Conservation (phyloP, 2,329 filamentous ascomycete genomes). For the Orbilia blumenaviensis region DNA sequence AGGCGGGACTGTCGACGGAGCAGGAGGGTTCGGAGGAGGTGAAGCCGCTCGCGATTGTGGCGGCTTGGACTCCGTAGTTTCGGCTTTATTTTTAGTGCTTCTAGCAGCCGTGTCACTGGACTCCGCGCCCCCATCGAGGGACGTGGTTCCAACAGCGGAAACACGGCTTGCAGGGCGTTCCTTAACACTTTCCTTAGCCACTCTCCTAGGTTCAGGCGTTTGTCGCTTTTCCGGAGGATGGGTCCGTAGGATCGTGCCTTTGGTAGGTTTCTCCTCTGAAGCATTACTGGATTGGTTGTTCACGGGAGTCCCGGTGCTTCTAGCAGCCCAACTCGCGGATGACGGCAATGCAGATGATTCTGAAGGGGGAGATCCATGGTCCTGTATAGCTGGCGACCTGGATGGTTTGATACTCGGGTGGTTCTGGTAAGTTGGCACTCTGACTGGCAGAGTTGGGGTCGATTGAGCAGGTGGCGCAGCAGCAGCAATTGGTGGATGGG, state of each 20-base stretch:
- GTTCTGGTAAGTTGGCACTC: slow-evolving; percentile 45
- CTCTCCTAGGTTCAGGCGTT: slow-evolving; percentile 40
- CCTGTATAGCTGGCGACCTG: slow-evolving; percentile 63
- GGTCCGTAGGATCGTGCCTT: slow-evolving; percentile 45
- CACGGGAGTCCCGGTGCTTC: slow-evolving; percentile 71
- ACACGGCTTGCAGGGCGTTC: slow-evolving; percentile 21
- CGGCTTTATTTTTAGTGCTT: slow-evolving; percentile 36
- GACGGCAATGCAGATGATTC: slow-evolving; percentile 92
- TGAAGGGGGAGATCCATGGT: slow-evolving; percentile 63
- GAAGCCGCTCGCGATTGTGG: slow-evolving; percentile 31
- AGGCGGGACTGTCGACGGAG: neutral
- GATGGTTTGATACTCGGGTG: slow-evolving; percentile 47
- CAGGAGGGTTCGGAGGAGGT: neutral
- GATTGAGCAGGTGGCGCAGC: slow-evolving; percentile 60
- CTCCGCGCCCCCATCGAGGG: slow-evolving; percentile 26
- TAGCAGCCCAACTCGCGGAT: slow-evolving; percentile 89
- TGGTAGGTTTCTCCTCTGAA: slow-evolving; percentile 28
- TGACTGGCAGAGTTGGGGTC: slow-evolving; percentile 53
- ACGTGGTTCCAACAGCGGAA: slow-evolving; percentile 12
- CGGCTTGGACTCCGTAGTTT: slow-evolving; percentile 24
- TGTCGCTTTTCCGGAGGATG: slow-evolving; percentile 50
- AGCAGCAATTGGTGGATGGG: slow-evolving; percentile 54
- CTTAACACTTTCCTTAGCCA: slow-evolving; percentile 10
- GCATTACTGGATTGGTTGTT: slow-evolving; percentile 69
- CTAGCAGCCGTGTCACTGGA: slow-evolving; percentile 27